Percentiles rank a stretch among this genome's conserved stretches.
Conservation (phyloP, 768 basidiomycete species). For the Mycena filopes region DNA sequence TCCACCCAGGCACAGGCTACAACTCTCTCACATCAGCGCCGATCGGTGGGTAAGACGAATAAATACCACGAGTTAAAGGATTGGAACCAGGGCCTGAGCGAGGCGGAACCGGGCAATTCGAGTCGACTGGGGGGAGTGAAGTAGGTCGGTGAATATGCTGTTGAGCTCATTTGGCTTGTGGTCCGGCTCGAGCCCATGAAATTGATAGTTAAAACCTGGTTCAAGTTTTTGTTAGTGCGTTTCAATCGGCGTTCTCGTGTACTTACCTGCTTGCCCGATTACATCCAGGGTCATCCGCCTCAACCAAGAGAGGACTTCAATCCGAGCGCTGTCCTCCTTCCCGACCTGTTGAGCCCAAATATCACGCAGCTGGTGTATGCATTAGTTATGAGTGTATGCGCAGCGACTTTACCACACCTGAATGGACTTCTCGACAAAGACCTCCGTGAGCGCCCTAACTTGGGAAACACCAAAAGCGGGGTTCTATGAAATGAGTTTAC, state of each 20-base stretch:
- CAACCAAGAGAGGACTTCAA: slow-evolving; percentile 48
- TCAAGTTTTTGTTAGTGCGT: not conserved
- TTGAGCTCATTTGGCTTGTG: not conserved
- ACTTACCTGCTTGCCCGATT: slow-evolving; percentile 52
- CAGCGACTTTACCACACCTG: slow-evolving; percentile 38
- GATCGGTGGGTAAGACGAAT: not conserved
- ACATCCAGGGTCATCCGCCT: too few species aligned
- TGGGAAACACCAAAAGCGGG: slow-evolving; percentile 58
- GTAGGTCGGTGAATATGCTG: not conserved
- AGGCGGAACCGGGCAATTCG: too few species aligned
- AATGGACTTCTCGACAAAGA: slow-evolving; percentile 49
- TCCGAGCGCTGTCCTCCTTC: slow-evolving; percentile 30
- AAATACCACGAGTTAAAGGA: not conserved
- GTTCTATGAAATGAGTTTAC: slow-evolving; percentile 42
- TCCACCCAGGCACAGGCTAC: not conserved
- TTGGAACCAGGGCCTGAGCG: not conserved
- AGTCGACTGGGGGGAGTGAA: not conserved
- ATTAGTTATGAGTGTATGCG: not conserved
- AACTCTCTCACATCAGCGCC: not conserved
- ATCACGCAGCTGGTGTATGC: slow-evolving; percentile 45
- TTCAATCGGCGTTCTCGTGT: not conserved
- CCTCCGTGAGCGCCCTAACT: slow-evolving; percentile 49
- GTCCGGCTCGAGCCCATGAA: not conserved
- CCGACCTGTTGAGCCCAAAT: slow-evolving; percentile 41
- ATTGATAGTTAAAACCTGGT: too few species aligned